phyloP scores from a whole-genome alignment of 345 rosid species.

The Aquilaria malaccensis region DNA sequence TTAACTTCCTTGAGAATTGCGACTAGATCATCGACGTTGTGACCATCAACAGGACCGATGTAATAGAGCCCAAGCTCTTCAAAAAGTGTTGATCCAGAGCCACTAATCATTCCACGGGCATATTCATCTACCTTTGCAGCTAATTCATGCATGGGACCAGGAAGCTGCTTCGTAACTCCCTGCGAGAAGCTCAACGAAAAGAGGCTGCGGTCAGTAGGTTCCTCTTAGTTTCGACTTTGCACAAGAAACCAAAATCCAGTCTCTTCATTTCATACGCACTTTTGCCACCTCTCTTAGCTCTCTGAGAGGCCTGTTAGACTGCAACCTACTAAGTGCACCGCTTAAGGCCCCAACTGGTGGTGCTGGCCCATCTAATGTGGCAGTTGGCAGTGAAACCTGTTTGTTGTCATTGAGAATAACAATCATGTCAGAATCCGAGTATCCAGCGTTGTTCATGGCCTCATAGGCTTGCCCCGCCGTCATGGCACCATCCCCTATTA shows the following conservation, averaged over 20 bases:
- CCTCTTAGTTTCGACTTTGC: background rate
- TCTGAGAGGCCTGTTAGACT: conserved; percentile 87
- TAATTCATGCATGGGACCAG: conserved; percentile 88
- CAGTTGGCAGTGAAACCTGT: conserved; percentile 96
- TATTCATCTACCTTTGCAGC: conserved; percentile 98
- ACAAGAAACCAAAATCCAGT: background rate
- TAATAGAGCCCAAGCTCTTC: conserved; percentile 97
- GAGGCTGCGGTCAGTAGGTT: background rate
- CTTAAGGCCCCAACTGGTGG: conserved; percentile 98
- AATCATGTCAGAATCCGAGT: conserved; percentile 92
- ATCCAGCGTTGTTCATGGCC: conserved; percentile 98
- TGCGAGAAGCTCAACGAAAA: conserved; percentile 20
- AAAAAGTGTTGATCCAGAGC: conserved; percentile 87
- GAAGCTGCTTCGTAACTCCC: conserved; percentile 91
- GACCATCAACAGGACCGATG: conserved; percentile 98
- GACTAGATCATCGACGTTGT: conserved; percentile 78
- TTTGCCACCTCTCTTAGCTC: conserved; percentile 97
- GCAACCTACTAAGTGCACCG: conserved; percentile 91
- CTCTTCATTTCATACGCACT: conserved; percentile 28
- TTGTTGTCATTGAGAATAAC: conserved; percentile 97
- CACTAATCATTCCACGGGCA: conserved; percentile 98
- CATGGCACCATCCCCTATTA: conserved; percentile 99
- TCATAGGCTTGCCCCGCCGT: conserved; percentile 99
- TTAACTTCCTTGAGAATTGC: conserved; percentile 90
- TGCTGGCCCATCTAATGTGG: conserved; percentile 82